Evolutionary conservation across 2,329 filamentous ascomycete species (phyloP), one percentile per base, ranked within the genome.

Genomic region (Fusarium robinianum): DNA sequence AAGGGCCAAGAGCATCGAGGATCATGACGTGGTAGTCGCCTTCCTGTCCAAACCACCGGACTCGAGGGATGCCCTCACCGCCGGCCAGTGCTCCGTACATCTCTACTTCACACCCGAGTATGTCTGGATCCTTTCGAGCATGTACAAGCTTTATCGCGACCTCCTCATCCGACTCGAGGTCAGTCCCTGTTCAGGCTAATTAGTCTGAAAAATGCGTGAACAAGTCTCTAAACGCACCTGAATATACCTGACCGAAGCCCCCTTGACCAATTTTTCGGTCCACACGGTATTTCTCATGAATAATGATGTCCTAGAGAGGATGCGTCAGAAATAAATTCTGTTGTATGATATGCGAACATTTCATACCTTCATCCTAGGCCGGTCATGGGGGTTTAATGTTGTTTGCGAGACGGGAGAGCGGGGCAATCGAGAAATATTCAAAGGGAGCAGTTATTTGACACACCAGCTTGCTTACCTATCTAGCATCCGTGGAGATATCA

Each of bases 1-100:
- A 84, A 31, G 85, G 84, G 43, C 85, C 84, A 45, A 65, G 57
- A 29, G 62, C 40, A 11, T 63, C 57, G 17, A 41, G 41, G 19
- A 62, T 54, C 44, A 65, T 27, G 18, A 42, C 56, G 24, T 55
- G 34, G 43, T 57, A 62, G 8, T 53, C 46, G 21, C 43, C 22
- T 26, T 59, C 50, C 1, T 24, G 36, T 8, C 58, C 60, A 36
- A 40, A 52, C 46, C 56, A 59, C 14, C 32, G 45, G 16, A 63
- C 40, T 27, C 27, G 35, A 2, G 61, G 58, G 10, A 39, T 27
- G n/a, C 41, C 41, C 16, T 33, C 34, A 12, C 27, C 41, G 7
- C 41, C 41, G 12, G 39, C 12, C 11, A 63, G 53, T 6, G 34
- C 19, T 14, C 35, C 37, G 24, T 52, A 57, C 3, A 30, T 35